These are phyloP conservation scores for Ogataea ganodermae DNA, from an alignment of 805 yeast species.

Conservation along the genomic window DNA sequence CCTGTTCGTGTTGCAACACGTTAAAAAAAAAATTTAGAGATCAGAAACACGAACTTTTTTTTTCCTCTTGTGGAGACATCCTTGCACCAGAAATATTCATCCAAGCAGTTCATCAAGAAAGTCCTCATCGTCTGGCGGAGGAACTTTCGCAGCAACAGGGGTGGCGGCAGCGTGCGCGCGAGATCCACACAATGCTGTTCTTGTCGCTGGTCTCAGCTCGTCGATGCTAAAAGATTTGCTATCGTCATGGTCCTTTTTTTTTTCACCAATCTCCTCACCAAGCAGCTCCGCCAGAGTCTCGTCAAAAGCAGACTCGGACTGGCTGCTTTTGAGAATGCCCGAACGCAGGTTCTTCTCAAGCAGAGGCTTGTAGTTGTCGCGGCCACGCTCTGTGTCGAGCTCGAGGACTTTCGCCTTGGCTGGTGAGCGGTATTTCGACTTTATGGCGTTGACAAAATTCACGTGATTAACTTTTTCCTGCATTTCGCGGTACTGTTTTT, in stretches of 20 bases:
- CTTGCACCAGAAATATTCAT: slow-evolving; percentile 3
- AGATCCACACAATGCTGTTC: no score
- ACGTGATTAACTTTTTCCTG: slow-evolving; percentile 26
- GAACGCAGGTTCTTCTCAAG: slow-evolving; percentile 16
- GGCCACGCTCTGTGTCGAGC: slow-evolving; percentile 14
- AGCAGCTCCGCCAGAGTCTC: slow-evolving; percentile 27
- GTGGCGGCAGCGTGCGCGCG: no score
- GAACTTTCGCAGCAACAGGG: not conserved
- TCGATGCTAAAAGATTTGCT: slow-evolving; percentile 11
- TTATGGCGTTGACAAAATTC: slow-evolving; percentile 21
- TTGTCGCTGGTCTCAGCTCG: not conserved
- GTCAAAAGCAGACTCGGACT: slow-evolving; percentile 17
- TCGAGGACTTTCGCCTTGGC: slow-evolving; percentile 20
- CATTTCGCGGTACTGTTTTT: slow-evolving; percentile 22
- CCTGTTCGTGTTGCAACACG: slow-evolving; percentile 3
- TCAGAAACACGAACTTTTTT: not conserved
- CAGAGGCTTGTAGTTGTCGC: slow-evolving; percentile 20
- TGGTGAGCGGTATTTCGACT: slow-evolving; percentile 12
- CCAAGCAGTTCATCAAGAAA: slow-evolving; percentile 5
- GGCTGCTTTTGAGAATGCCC: not conserved
- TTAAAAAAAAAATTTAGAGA: not conserved
- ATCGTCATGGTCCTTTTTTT: not conserved
- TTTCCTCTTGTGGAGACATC: not conserved
- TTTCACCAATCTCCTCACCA: slow-evolving; percentile 6
- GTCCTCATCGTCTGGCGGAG: slow-evolving; percentile 2